These are phyloP conservation scores for Suhomyces prunicola DNA, from an alignment of 805 yeast species.

Conservation along the genomic window DNA sequence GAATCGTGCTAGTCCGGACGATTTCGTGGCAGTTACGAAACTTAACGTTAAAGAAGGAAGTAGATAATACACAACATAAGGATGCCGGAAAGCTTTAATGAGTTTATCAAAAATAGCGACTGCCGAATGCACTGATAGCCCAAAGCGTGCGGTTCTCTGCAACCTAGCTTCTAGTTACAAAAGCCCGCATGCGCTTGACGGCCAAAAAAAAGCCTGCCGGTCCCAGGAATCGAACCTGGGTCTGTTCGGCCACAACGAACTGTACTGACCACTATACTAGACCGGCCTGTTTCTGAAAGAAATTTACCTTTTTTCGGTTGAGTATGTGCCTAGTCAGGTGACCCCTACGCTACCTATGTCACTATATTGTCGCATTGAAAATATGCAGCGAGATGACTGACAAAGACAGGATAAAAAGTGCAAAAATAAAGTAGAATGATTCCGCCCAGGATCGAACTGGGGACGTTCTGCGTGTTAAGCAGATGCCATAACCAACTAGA, in stretches of 20 bases:
- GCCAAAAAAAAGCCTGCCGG: too few species aligned
- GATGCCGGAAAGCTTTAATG: too few species aligned
- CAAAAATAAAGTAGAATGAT: conserved; percentile 46
- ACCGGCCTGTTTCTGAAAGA: conserved; percentile 8
- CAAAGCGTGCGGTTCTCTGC: too few species aligned
- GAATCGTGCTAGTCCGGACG: not conserved
- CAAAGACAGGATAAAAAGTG: not conserved
- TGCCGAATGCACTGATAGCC: too few species aligned
- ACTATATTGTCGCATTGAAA: too few species aligned
- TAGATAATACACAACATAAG: not conserved
- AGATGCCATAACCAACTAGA: conserved; percentile 99
- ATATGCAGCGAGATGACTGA: not conserved
- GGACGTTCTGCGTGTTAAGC: conserved; percentile 99
- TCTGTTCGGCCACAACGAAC: conserved; percentile 17
- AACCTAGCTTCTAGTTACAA: too few species aligned
- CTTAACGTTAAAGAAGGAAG: not conserved
- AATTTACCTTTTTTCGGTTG: not conserved
- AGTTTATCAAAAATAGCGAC: too few species aligned
- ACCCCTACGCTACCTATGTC: too few species aligned
- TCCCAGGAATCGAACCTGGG: conserved; percentile 19
- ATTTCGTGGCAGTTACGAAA: not conserved
- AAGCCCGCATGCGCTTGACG: too few species aligned
- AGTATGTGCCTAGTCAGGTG: too few species aligned
- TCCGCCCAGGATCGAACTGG: conserved; percentile 99
- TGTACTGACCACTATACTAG: conserved; percentile 18